Base-by-base conservation (phyloP, 192 early-diverging fungal species). In the Backusella tuberculispora region DNA sequence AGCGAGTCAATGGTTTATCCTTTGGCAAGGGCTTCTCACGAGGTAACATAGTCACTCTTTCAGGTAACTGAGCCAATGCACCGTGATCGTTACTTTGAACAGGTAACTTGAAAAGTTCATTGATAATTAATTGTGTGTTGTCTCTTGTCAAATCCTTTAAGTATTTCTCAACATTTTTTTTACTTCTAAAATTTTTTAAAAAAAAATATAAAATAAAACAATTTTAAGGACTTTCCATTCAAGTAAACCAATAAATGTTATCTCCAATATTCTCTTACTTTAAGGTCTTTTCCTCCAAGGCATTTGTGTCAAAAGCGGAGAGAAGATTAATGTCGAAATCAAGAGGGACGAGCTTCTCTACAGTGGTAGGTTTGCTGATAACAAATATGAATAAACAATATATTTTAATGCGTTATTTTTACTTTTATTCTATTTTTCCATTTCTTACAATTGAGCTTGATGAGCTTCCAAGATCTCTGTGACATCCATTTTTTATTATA, bases 11-110 rank as follows among this genome's bases (percentile, higher is more conserved):
- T 13, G 93, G 88, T 80, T 95, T 95, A 41, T 88, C 90, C 83
- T 95, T 95, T 43, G 98, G 98, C 21, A 97, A 74, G 13, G 95
- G 94, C 81, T 98, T 97, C 66, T 97, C 96, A 74, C 97, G 90
- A 15, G 97, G 96, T 24, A 98, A 73, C 13, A 83, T 75, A 0
- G 90, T 90, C 21, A 78, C 86, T 6, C 87, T 85, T 7, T 79
- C 83, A 15, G 96, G 96, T 13, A 99, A 90, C 47, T 84, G 74
- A 2, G 93, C 97, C 74, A 95, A 89, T 42, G 94, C 86, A 73
- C 95, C 91, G 77, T 90, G 86, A 53, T 91, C 90, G 44, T 87
- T 86, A 24, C 84, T 88, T 24, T 84, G 81, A 0, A 90, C 88
- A 5, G 90, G 95, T 37, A 94, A 90, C 63, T 87, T 85, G 76